Conservation (phyloP, 257 asterid genomes). For the Capsicum baccatum region DNA sequence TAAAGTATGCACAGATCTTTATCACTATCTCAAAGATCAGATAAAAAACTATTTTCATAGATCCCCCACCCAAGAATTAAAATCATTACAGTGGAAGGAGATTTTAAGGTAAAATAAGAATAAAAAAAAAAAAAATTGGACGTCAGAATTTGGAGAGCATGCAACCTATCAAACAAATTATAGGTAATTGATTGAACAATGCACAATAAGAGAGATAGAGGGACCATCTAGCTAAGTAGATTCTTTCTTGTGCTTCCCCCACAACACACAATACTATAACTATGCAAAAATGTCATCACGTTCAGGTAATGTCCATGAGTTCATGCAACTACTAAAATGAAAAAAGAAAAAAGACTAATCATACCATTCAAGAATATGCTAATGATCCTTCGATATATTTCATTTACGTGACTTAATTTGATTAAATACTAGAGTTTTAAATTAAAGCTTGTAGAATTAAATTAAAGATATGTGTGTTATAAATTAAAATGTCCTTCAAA, state of each 20-base stretch:
- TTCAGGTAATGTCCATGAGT: slow-evolving; percentile 17
- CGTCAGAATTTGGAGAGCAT: slow-evolving; percentile 19
- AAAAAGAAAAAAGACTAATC: not conserved
- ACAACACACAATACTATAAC: slow-evolving; percentile 5
- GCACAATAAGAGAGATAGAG: not conserved
- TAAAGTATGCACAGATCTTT: too few species aligned
- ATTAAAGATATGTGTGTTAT: not conserved
- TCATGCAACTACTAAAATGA: not conserved
- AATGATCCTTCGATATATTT: not conserved
- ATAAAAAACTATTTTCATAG: too few species aligned
- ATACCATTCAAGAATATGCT: not conserved
- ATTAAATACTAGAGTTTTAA: not conserved
- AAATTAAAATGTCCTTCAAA: not conserved
- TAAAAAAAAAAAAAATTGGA: slow-evolving; percentile 1
- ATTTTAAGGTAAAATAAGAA: not conserved
- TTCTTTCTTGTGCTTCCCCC: slow-evolving; percentile 31
- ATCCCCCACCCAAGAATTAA: not conserved
- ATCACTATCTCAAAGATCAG: too few species aligned
- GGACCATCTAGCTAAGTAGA: not conserved
- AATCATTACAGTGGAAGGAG: not conserved
- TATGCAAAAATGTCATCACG: slow-evolving; percentile 13
- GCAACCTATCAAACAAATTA: slow-evolving; percentile 25
- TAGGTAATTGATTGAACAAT: slow-evolving; percentile 23
- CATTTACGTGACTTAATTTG: not conserved
- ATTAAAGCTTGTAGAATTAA: not conserved